Conservation (phyloP, 306 rosid genomes). For the Dryas drummondii region DNA sequence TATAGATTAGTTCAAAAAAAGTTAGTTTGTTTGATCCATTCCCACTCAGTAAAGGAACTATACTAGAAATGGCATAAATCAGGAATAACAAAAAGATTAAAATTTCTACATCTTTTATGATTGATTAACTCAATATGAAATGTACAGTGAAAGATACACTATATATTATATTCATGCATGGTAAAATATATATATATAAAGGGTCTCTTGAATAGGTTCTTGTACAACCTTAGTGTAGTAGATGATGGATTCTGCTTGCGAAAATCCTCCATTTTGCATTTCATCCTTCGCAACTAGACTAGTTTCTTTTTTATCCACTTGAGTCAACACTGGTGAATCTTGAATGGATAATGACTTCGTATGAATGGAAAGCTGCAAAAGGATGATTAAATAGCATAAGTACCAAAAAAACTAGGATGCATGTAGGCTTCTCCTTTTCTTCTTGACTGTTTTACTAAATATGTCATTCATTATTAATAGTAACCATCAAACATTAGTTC, state of each 20-base stretch:
- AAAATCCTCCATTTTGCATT: conserved; percentile 45
- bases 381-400: not conserved
- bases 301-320: conserved; percentile 48
- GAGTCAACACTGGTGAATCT: conserved; percentile 48
- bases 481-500: too few relatives aligned
- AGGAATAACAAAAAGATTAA: not conserved
- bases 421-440: too few relatives aligned
- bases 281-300: conserved; percentile 25
- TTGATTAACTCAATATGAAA: not conserved
- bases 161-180: conserved; percentile 3
- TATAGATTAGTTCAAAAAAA: conserved; percentile 26
- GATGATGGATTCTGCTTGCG: conserved; percentile 57
- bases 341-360: conserved; percentile 36
- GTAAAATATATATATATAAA: conserved; percentile 2
- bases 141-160: not conserved
- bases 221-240: conserved; percentile 52
- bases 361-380: conserved; percentile 41
- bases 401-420: conserved; percentile 7
- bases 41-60: not conserved
- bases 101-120: not conserved
- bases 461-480: too few relatives aligned
- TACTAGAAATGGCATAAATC: not conserved
- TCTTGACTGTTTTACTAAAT: not conserved
- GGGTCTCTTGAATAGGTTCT: not conserved
- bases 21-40: conserved; percentile 15